Evolutionary conservation across 2,329 filamentous ascomycete species (phyloP).

Genomic region (Hymenotorrendiella dingleyae): DNA sequence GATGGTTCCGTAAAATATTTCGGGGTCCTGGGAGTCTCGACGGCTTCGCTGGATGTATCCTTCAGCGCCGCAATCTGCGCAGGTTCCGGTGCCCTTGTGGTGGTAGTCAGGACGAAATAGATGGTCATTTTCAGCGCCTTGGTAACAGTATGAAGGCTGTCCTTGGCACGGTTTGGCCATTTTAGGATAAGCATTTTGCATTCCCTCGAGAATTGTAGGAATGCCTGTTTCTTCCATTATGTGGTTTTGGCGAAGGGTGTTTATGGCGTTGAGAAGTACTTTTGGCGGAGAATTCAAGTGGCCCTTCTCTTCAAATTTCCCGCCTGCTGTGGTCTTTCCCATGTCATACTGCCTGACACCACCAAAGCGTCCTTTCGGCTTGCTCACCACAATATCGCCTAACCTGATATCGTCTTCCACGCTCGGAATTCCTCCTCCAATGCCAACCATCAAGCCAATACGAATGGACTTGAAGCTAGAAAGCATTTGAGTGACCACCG

Average conservation of each 20-base stretch:
- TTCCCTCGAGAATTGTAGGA: neutral
- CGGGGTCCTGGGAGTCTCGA: neutral
- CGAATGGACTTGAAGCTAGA: conserved; percentile 7
- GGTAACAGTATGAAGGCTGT: neutral
- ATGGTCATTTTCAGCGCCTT: neutral
- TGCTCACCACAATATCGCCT: conserved; percentile 21
- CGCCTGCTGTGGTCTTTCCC: conserved; percentile 9
- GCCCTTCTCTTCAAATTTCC: conserved; percentile 6
- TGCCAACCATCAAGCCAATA: conserved; percentile 13
- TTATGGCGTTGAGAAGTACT: neutral
- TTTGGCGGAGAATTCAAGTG: conserved; percentile 11
- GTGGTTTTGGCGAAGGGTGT: neutral
- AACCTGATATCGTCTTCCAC: conserved; percentile 22
- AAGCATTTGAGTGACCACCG: conserved; percentile 11
- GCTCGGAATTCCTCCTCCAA: conserved; percentile 10
- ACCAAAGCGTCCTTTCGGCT: conserved; percentile 8
- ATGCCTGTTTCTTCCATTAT: neutral
- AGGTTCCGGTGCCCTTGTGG: neutral
- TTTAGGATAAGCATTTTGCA: neutral
- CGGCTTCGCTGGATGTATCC: neutral
- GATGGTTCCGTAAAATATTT: neutral
- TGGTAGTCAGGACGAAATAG: neutral
- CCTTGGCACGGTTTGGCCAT: conserved; percentile 1
- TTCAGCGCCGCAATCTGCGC: neutral
- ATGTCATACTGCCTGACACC: conserved; percentile 13